Base-by-base conservation (phyloP, 108 stramenopile genomes). In the Fistulifera pelliculosa region DNA sequence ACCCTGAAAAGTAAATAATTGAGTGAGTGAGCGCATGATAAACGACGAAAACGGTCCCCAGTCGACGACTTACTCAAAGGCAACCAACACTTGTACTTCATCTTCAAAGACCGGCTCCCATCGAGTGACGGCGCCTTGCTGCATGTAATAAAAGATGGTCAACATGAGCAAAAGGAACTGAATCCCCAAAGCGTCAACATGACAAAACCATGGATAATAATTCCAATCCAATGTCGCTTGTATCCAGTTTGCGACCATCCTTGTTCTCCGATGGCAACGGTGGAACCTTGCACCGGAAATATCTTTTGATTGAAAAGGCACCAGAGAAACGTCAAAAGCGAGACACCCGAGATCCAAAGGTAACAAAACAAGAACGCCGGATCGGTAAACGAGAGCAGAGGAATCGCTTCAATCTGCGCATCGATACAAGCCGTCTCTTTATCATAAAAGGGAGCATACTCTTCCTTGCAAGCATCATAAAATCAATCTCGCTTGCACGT, bases 271-370 rank as follows among this genome's bases (percentile, higher is more conserved):
- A 45, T 45, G 21, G 44, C 44, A 5, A 45, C 44, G 7, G 4
- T 11, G 4, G 44, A 45, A 45, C 21, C 19, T 6, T 4, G 7
- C 65, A 10, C 40, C 21, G 17, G 43, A 28, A 35, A 63, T 49
- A 14, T 51, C 38, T 41, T 18, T n/a, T 21, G n/a, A 10, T 47
- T 14, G 12, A 24, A 6, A 11, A 38, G 35, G 24, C 79, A 74
- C 58, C 77, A 77, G 45, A 54, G 69, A n/a, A 60, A 62, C 49
- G 74, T 79, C 75, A 72, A 84, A 17, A 35, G 14, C 28, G 75
- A 48, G 49, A 84, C 65, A 2, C 59, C 4, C 17, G 58, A 1
- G n/a, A 76, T 75, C 14, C 69, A 63, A 8, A 27, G 24, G 31
- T 35, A 35, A 18, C 31, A 51, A 0, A 78, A 39, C 50, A 61